phyloP scores from a whole-genome alignment of 129 eudicot species.

The Smallanthus sonchifolius region DNA sequence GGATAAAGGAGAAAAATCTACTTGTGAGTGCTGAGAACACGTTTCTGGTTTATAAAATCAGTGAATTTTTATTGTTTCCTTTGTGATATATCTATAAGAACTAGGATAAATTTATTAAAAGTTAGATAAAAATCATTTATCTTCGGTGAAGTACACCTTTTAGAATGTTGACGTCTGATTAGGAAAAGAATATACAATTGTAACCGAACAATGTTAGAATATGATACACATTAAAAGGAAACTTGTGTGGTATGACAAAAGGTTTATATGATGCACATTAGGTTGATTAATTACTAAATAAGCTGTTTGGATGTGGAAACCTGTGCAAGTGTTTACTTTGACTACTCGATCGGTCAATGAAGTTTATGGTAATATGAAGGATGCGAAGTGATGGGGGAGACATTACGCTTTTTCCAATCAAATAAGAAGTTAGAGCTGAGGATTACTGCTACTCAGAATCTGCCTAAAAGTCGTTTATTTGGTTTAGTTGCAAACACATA shows the following conservation, averaged over 20 bases:
- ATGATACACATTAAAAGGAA: not conserved
- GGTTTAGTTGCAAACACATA: slow-evolving; percentile 39
- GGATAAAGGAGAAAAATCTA: not conserved
- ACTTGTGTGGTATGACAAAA: slow-evolving; percentile 8
- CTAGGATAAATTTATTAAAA: not conserved
- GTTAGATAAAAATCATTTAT: not conserved
- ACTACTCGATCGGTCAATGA: not conserved
- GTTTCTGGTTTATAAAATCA: not conserved
- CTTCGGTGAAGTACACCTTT: not conserved
- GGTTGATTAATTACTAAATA: not conserved
- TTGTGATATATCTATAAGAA: slow-evolving; percentile 4
- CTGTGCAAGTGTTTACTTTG: slow-evolving; percentile 10
- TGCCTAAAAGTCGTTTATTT: slow-evolving; percentile 34
- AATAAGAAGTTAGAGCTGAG: slow-evolving; percentile 37
- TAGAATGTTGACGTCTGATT: not conserved
- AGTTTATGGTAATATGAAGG: slow-evolving; percentile 13
- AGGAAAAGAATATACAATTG: not conserved
- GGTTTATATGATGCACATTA: not conserved
- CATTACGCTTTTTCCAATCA: slow-evolving; percentile 24
- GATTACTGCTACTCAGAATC: slow-evolving; percentile 22
- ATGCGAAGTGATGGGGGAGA: slow-evolving; percentile 43
- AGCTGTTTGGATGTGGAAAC: not conserved
- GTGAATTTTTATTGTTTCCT: not conserved
- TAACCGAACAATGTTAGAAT: slow-evolving; percentile 5
- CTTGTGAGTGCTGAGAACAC: slow-evolving; percentile 3